These are phyloP conservation scores for Umbilicus rupestris DNA, from an alignment of 164 flowering plant species.

Conservation along the genomic window DNA sequence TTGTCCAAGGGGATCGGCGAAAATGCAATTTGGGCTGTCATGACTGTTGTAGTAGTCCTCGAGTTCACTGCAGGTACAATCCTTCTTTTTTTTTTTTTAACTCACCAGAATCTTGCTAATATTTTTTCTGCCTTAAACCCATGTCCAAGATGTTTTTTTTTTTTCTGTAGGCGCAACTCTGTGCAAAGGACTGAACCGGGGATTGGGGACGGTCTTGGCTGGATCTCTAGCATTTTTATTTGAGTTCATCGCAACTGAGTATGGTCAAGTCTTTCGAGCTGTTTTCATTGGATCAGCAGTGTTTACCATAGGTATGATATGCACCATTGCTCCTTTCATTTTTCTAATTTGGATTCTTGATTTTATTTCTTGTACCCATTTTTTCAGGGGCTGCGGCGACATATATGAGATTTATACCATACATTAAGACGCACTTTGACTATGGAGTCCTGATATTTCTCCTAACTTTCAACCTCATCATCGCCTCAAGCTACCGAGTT, in stretches of 20 bases:
- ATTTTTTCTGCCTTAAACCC: not conserved
- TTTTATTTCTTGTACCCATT: not conserved
- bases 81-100: too few species aligned
- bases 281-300: constrained; percentile 62
- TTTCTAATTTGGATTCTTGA: not conserved
- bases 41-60: constrained; percentile 91
- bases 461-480: constrained; percentile 76
- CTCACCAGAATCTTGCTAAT: not conserved
- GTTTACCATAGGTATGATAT: constrained; percentile 48
- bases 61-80: constrained; percentile 82
- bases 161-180: constrained; percentile 66
- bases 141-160: not conserved
- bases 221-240: constrained; percentile 71
- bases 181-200: constrained; percentile 85
- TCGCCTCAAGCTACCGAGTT: constrained; percentile 71
- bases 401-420: constrained; percentile 69
- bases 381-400: constrained; percentile 47
- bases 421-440: constrained; percentile 78
- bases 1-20: constrained; percentile 60
- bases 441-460: constrained; percentile 85
- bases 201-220: constrained; percentile 72
- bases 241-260: constrained; percentile 45
- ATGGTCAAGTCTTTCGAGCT: constrained; percentile 44
- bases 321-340: not conserved
- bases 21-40: constrained; percentile 94